These are phyloP conservation scores for Arthrobotrys conoides DNA, from an alignment of 2,329 filamentous ascomycete genomes.

Conservation along the genomic window DNA sequence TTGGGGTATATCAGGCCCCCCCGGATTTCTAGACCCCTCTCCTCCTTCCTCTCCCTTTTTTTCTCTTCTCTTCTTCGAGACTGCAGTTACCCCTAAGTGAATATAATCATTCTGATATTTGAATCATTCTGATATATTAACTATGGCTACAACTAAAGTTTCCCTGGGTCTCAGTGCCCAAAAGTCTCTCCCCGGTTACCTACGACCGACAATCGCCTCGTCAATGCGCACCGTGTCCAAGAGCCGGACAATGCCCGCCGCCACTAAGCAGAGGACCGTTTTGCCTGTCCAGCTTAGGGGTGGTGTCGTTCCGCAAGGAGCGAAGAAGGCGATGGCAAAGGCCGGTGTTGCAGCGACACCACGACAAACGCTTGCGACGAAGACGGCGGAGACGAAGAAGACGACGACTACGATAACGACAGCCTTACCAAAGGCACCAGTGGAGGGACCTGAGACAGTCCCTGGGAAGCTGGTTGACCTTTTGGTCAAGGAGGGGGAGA, in stretches of 20 bases:
- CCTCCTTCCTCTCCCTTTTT: background rate
- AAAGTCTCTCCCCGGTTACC: constrained; percentile 6
- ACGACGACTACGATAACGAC: background rate
- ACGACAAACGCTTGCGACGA: background rate
- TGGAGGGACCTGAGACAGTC: background rate
- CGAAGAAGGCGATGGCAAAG: constrained; percentile 15
- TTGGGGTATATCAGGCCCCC: constrained; percentile 4
- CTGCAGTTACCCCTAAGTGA: background rate
- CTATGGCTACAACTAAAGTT: constrained; percentile 16
- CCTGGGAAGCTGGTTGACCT: background rate
- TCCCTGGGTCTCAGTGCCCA: constrained; percentile 18
- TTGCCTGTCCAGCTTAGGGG: constrained; percentile 3
- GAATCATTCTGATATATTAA: constrained; percentile 1
- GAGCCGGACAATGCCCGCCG: background rate
- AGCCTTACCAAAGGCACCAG: background rate
- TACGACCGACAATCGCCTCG: constrained; percentile 13
- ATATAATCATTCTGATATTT: background rate
- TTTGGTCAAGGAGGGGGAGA: background rate
- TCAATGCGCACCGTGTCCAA: constrained; percentile 10
- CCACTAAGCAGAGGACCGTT: constrained; percentile 7
- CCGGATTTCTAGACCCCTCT: background rate
- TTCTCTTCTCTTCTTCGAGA: constrained; percentile 9
- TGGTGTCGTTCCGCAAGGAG: constrained; percentile 9
- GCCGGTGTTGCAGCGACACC: constrained; percentile 5
- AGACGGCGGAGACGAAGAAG: background rate